phyloP scores from a whole-genome alignment of 441 rosid species.

The Daphne laureola region DNA sequence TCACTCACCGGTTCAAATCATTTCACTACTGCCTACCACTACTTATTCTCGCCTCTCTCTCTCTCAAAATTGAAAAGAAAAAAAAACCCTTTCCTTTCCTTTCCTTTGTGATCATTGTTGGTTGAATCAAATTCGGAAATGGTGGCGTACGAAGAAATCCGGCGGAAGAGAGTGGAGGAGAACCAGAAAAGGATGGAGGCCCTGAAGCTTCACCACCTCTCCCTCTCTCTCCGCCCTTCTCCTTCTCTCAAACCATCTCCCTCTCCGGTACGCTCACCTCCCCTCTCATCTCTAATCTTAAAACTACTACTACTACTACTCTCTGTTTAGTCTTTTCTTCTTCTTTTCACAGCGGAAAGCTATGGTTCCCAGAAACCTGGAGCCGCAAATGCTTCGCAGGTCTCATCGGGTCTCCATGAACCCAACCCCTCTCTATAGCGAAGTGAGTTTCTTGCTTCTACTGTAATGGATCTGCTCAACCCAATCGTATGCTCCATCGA shows the following conservation, averaged over 20 bases:
- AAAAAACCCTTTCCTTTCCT: too few species aligned
- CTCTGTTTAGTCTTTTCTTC: neutral
- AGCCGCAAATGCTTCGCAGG: slow-evolving; percentile 47
- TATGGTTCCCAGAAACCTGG: slow-evolving; percentile 20
- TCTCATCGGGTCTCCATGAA: slow-evolving; percentile 52
- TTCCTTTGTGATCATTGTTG: too few species aligned
- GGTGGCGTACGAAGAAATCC: slow-evolving; percentile 41
- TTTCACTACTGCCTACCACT: neutral
- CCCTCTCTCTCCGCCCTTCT: slow-evolving; percentile 31
- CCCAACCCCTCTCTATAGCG: slow-evolving; percentile 40
- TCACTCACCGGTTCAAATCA: neutral
- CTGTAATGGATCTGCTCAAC: neutral
- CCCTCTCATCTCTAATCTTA: slow-evolving; percentile 1
- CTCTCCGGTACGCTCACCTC: too few species aligned
- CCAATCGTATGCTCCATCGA: neutral
- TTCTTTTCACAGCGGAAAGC: slow-evolving; percentile 30
- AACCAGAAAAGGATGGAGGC: slow-evolving; percentile 73
- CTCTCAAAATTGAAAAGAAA: slow-evolving; percentile 26
- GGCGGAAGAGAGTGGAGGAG: slow-evolving; percentile 50
- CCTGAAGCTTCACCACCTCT: slow-evolving; percentile 50
- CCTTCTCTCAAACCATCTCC: slow-evolving; percentile 35
- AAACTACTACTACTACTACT: too few species aligned
- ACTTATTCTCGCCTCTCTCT: neutral
- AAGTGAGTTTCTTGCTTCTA: slow-evolving; percentile 23
- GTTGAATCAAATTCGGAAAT: neutral